These are phyloP conservation scores for Tarenaya hassleriana DNA, from an alignment of 345 rosid species.

Conservation along the genomic window DNA sequence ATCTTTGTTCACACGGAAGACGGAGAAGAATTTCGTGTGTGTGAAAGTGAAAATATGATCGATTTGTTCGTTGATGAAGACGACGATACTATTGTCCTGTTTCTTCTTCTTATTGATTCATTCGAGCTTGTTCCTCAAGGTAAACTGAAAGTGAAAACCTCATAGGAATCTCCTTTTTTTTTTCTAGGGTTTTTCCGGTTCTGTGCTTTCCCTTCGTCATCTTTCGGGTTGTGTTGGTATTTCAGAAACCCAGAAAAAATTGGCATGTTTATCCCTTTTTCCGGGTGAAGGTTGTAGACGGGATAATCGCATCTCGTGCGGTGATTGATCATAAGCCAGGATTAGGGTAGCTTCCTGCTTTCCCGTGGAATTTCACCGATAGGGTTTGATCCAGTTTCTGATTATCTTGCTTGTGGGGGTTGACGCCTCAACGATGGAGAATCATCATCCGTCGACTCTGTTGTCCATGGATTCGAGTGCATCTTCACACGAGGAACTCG, in stretches of 20 bases:
- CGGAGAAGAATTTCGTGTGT: slow-evolving; percentile 16
- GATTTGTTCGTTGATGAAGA: slow-evolving; percentile 30
- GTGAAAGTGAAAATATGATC: slow-evolving; percentile 19
- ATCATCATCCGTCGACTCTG: slow-evolving; percentile 89
- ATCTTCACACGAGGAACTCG: slow-evolving; percentile 80
- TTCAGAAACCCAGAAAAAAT: background rate
- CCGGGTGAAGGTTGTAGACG: background rate
- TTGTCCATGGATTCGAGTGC: slow-evolving; percentile 95
- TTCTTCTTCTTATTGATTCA: slow-evolving; percentile 34
- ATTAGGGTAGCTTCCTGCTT: background rate
- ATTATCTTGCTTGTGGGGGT: slow-evolving; percentile 19
- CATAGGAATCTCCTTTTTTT: background rate
- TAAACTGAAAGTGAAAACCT: slow-evolving; percentile 37
- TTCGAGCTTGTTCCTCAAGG: slow-evolving; percentile 45
- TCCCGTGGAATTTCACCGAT: background rate
- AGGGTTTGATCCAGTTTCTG: slow-evolving; percentile 32
- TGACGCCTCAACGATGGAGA: slow-evolving; percentile 71
- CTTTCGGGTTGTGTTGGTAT: background rate
- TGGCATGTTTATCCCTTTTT: background rate
- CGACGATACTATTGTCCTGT: slow-evolving; percentile 31
- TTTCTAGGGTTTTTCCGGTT: slow-evolving; percentile 15
- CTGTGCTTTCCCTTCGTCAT: background rate
- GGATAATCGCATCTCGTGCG: background rate
- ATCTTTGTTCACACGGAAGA: no score
- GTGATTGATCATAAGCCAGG: slow-evolving; percentile 4